A percentile compares a stretch with the other conserved stretches of the same genome.
Conservation (phyloP, 345 rosid species). For the Zanthoxylum bungeanum region DNA sequence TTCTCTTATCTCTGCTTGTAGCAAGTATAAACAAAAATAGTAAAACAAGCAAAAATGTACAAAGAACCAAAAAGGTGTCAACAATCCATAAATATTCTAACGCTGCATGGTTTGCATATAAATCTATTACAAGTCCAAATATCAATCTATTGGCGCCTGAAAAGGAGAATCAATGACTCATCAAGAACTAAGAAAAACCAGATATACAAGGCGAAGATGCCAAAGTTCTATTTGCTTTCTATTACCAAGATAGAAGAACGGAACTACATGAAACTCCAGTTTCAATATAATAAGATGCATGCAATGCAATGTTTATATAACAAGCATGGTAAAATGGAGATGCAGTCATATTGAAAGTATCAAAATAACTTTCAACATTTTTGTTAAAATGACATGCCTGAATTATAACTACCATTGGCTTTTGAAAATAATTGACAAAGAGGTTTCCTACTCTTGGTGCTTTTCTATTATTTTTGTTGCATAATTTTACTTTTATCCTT, state of each 20-base stretch:
- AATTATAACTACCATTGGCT: not conserved
- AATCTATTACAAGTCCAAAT: constrained; percentile 3
- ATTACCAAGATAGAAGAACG: not conserved
- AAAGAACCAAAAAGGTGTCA: not conserved
- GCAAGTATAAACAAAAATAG: constrained; percentile 20
- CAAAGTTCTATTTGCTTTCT: not conserved
- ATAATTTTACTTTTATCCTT: not conserved
- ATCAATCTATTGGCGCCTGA: not conserved
- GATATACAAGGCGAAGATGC: not conserved
- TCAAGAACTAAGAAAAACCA: not conserved
- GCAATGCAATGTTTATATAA: not conserved
- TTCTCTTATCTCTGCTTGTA: constrained; percentile 76
- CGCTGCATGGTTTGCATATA: not conserved
- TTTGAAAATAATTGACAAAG: not conserved
- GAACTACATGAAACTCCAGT: not conserved
- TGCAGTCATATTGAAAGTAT: not conserved
- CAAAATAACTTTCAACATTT: not conserved
- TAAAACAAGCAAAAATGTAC: not conserved
- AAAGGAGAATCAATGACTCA: not conserved
- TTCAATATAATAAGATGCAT: not conserved
- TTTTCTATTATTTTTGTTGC: not conserved
- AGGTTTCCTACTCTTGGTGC: not conserved
- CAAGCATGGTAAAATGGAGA: not conserved
- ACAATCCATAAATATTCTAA: not conserved
- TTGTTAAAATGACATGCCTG: not conserved